These are phyloP conservation scores for Przewalskia tangutica DNA, from an alignment of 257 asterid genomes.

Conservation along the genomic window DNA sequence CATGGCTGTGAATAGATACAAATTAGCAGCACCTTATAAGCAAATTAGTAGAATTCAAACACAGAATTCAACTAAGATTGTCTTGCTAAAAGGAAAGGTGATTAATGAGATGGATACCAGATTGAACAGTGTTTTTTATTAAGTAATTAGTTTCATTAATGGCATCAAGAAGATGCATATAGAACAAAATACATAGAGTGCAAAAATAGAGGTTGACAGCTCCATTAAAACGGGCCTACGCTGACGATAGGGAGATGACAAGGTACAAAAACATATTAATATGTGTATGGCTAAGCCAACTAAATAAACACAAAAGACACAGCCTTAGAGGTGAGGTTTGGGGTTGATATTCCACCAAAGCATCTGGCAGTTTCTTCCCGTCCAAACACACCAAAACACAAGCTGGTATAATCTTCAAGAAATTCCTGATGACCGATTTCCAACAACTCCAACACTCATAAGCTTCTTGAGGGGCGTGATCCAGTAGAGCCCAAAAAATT, in stretches of 20 bases:
- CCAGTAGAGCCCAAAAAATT: not conserved
- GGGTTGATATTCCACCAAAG: not conserved
- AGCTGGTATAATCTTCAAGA: not conserved
- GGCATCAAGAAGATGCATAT: constrained; percentile 1
- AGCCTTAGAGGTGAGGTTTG: not conserved
- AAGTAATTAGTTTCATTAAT: not conserved
- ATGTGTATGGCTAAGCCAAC: no score
- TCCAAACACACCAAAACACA: not conserved
- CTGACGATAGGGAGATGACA: not conserved
- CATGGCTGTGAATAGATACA: constrained; percentile 38
- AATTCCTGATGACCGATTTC: not conserved
- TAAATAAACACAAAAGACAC: not conserved
- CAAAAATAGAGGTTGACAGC: not conserved
- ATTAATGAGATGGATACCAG: not conserved
- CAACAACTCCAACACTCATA: not conserved
- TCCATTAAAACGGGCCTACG: not conserved
- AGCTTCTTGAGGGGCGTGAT: not conserved
- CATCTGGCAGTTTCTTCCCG: not conserved
- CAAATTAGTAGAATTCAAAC: not conserved
- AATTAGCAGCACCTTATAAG: not conserved
- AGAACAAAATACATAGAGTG: not conserved
- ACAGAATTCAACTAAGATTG: not conserved
- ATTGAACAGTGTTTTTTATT: not conserved
- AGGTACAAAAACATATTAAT: not conserved
- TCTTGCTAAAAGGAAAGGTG: not conserved